These are phyloP conservation scores for Akanthomyces lecanii DNA, from an alignment of 2,329 filamentous ascomycete genomes.

Conservation along the genomic window DNA sequence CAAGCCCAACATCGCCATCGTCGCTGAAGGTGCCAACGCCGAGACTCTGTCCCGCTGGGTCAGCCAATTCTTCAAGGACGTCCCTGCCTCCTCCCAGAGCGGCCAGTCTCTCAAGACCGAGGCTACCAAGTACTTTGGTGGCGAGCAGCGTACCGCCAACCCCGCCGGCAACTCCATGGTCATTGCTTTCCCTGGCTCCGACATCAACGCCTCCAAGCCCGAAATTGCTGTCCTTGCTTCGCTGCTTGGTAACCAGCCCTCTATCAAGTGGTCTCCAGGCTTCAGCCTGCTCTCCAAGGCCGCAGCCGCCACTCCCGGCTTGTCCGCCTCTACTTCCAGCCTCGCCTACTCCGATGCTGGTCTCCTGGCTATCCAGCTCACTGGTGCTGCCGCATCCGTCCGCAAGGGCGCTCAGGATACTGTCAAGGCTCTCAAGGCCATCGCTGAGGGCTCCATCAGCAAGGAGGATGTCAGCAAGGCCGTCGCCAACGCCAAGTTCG, in stretches of 20 bases:
- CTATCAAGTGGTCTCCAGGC: conserved; percentile 92
- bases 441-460: conserved; percentile 69
- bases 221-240: conserved; percentile 83
- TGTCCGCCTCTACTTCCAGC: conserved; percentile 70
- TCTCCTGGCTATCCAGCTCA: conserved; percentile 78
- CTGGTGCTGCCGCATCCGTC: conserved; percentile 69
- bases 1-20: conserved; percentile 86
- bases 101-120: conserved; percentile 53
- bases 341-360: conserved; percentile 90
- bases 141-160: conserved; percentile 85
- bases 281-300: conserved; percentile 88
- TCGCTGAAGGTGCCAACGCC: conserved; percentile 81
- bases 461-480: conserved; percentile 91
- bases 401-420: conserved; percentile 69
- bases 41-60: conserved; percentile 82
- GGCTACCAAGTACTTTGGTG: conserved; percentile 84
- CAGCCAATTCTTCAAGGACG: conserved; percentile 80
- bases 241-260: conserved; percentile 84
- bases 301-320: conserved; percentile 59
- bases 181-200: conserved; percentile 88
- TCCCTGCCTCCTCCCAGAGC: conserved; percentile 51
- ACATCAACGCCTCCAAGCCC: conserved; percentile 77
- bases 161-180: conserved; percentile 75
- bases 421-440: conserved; percentile 76
- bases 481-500: conserved; percentile 88